phyloP scores from a whole-genome alignment of 192 early-diverging fungal species.

The Umbelopsis vinacea region DNA sequence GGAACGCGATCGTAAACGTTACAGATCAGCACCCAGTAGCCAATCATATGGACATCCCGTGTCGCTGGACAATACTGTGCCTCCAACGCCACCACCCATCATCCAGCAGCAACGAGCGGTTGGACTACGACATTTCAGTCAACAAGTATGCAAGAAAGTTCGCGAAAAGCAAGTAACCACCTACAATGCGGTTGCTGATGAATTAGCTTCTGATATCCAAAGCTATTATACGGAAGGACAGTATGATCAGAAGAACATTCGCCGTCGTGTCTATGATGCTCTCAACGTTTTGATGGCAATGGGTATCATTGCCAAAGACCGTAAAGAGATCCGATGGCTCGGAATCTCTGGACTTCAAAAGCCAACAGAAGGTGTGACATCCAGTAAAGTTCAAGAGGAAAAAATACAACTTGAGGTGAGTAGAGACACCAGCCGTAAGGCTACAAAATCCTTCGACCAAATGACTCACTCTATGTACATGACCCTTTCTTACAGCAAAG shows the following conservation, averaged over 20 bases:
- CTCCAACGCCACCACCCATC: neutral
- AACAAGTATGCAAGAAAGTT: slow-evolving; percentile 66
- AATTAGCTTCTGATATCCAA: slow-evolving; percentile 43
- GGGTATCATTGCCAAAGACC: slow-evolving; percentile 65
- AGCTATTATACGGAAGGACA: slow-evolving; percentile 7
- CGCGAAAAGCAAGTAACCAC: slow-evolving; percentile 60
- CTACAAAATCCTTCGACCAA: too few species aligned
- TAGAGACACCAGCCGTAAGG: neutral
- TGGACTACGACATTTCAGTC: slow-evolving; percentile 61
- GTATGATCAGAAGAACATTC: slow-evolving; percentile 67
- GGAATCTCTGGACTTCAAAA: slow-evolving; percentile 51
- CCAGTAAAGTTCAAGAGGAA: neutral
- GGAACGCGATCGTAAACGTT: neutral
- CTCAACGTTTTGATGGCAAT: slow-evolving; percentile 70
- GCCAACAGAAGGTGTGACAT: neutral
- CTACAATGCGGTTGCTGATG: slow-evolving; percentile 68
- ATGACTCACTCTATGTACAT: neutral
- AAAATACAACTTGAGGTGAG: neutral
- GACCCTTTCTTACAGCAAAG: neutral
- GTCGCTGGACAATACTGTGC: neutral
- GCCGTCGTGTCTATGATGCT: slow-evolving; percentile 74
- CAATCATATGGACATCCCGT: neutral
- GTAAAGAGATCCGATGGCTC: slow-evolving; percentile 68
- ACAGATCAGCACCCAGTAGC: neutral
- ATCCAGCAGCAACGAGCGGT: slow-evolving; percentile 1